Base-by-base conservation (phyloP, 768 basidiomycete genomes). In the Boletus barrowsii region DNA sequence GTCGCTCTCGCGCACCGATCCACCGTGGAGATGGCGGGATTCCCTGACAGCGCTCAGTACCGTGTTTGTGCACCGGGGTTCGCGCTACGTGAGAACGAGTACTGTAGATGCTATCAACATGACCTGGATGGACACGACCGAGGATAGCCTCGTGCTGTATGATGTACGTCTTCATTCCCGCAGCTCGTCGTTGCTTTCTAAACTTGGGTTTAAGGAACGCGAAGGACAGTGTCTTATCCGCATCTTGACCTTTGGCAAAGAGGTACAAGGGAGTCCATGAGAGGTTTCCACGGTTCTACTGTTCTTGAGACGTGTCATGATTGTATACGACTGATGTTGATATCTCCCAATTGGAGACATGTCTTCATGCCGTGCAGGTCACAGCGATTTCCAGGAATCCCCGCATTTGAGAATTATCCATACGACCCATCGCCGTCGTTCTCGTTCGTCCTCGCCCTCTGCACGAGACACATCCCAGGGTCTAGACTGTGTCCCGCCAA, bases 381-480 rank as follows among this genome's bases (percentile, higher is more conserved):
- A 29, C 8, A 29, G 2, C 8, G 29, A 9, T 29, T 29, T 29
- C 39, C 29, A 14, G 6, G 37, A 20, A 15, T 54, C 53, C 5
- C 3, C 75, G 83, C 84, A 84, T 57, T 70, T 78, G 35, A 87
- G 62, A 55, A 75, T 66, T 32, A 88, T 79, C 82, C 86, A 88
- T 41, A 91, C 74, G 18, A 90, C 75, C 88, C 89, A 90, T 20
- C 77, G 71, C 57, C 87, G 77, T 60, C 86, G 75, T 59, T 87
- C 86, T n/a, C 63, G 73, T 40, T 90, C 88, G 40, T 85, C 82
- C 57, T 89, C 87, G 0, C 67, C 65, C 26, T 81, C 80, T 0
- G 73, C 79, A 40, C 78, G 71, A 10, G 70, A 64, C 10, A 83
- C 75, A 49, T 75, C 72, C 87, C 87, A 89, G 7, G 59, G 42